These are phyloP conservation scores for Rhizomucor pusillus DNA, from an alignment of 371 early-diverging fungal genomes.

Conservation along the genomic window DNA sequence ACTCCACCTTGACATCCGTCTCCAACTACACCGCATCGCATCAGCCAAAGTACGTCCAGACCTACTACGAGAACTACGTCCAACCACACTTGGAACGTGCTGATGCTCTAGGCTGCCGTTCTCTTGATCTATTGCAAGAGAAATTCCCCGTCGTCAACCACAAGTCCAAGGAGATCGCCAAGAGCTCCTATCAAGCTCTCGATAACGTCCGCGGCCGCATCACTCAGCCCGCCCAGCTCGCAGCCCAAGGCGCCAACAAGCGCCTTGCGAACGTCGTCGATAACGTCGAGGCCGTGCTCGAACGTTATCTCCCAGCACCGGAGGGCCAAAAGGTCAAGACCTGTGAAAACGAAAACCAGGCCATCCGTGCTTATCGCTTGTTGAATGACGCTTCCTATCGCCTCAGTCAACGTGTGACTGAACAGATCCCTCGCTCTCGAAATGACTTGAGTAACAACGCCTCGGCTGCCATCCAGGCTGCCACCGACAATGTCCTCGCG, in stretches of 20 bases:
- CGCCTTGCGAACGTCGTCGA: conserved; percentile 39
- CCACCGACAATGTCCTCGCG: conserved; percentile 17
- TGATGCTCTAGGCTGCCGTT: conserved; percentile 64
- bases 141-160: conserved; percentile 62
- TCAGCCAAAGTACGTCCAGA: conserved; percentile 45
- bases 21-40: conserved; percentile 16
- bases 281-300: conserved; percentile 42
- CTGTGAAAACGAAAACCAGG: conserved; percentile 39
- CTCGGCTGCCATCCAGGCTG: conserved; percentile 23
- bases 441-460: conserved; percentile 15
- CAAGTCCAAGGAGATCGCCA: conserved; percentile 54
- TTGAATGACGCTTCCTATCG: conserved; percentile 28
- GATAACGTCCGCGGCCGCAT: conserved; percentile 32
- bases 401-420: conserved; percentile 25
- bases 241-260: conserved; percentile 33
- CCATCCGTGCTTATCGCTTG: conserved; percentile 30
- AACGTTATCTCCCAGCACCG: conserved; percentile 47
- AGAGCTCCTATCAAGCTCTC: conserved; percentile 14
- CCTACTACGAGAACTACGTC: conserved; percentile 45
- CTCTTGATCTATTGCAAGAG: conserved; percentile 61
- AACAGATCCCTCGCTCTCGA: conserved; percentile 32
- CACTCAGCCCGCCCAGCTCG: conserved; percentile 31
- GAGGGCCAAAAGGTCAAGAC: conserved; percentile 25
- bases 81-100: conserved; percentile 57
- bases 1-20: conserved; percentile 34